A percentile compares a stretch with the other conserved stretches of the same genome.
These are phyloP conservation scores for Colletotrichum destructivum DNA, from an alignment of 2,329 filamentous ascomycete species.

Conservation along the genomic window DNA sequence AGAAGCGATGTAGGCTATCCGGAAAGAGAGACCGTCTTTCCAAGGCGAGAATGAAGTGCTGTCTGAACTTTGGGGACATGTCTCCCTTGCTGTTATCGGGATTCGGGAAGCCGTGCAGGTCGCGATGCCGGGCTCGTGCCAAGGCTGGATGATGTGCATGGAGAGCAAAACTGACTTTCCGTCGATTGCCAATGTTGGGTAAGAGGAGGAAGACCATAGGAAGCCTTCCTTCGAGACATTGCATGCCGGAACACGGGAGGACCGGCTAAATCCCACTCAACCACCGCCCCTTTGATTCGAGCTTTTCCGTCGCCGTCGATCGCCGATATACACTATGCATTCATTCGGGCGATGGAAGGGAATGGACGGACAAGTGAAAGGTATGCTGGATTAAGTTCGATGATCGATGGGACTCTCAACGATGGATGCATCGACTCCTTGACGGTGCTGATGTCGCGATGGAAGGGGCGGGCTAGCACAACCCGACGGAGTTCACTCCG, in stretches of 20 bases:
- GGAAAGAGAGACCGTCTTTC: neutral
- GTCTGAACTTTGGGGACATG: neutral
- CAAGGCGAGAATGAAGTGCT: neutral
- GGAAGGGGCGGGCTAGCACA: neutral
- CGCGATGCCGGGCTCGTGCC: conserved; percentile 9
- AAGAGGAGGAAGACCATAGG: neutral
- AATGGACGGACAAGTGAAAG: no score
- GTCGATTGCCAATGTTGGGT: neutral
- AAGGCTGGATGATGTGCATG: neutral
- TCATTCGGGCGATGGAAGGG: neutral
- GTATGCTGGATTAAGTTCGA: neutral
- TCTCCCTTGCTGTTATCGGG: neutral
- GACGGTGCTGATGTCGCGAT: neutral
- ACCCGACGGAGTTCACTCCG: neutral
- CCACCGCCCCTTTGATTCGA: neutral
- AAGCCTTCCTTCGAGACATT: neutral
- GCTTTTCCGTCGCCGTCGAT: neutral
- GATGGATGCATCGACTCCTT: neutral
- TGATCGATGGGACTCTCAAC: neutral
- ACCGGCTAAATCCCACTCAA: neutral
- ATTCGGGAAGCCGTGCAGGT: neutral
- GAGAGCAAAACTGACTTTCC: neutral
- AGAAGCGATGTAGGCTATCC: neutral
- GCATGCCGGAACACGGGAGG: conserved; percentile 1
- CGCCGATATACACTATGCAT: neutral